These are phyloP conservation scores for Aspergillus ostianus DNA, from an alignment of 495 filamentous ascomycete genomes.

Conservation along the genomic window DNA sequence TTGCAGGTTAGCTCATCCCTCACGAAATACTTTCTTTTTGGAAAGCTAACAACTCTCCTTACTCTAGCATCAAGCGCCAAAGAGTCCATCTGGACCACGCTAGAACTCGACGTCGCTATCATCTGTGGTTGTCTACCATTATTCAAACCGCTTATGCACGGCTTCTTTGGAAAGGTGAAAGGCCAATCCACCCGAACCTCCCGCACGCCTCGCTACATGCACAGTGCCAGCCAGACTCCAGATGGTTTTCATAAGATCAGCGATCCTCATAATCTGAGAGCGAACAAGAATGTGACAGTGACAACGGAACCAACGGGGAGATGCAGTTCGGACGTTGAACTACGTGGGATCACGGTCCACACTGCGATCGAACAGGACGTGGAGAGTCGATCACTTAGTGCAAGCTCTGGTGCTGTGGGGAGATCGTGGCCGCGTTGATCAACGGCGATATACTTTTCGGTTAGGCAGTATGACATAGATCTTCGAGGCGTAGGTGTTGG, in stretches of 20 bases:
- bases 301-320: background rate
- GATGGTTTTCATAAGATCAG: constrained; percentile 6
- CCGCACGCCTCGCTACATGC: background rate
- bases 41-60: background rate
- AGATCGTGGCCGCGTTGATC: background rate
- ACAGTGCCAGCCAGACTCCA: background rate
- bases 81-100: constrained; percentile 49
- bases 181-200: background rate
- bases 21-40: background rate
- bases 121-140: constrained; percentile 48
- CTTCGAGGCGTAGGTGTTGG: too few relatives aligned
- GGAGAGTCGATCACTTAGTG: constrained; percentile 3
- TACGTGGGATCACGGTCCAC: constrained; percentile 12
- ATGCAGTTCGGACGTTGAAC: background rate
- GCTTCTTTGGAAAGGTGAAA: constrained; percentile 3
- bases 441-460: too few relatives aligned
- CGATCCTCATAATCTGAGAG: constrained; percentile 3
- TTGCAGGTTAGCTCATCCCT: constrained; percentile 19
- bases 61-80: constrained; percentile 25
- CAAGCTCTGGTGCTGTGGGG: background rate
- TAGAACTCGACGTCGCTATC: constrained; percentile 51
- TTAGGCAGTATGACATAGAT: too few relatives aligned
- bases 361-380: constrained; percentile 11
- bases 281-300: constrained; percentile 1
- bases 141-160: constrained; percentile 24